phyloP scores from a whole-genome alignment of 176 grass and related monocot genomes.

The Dactylis glomerata region DNA sequence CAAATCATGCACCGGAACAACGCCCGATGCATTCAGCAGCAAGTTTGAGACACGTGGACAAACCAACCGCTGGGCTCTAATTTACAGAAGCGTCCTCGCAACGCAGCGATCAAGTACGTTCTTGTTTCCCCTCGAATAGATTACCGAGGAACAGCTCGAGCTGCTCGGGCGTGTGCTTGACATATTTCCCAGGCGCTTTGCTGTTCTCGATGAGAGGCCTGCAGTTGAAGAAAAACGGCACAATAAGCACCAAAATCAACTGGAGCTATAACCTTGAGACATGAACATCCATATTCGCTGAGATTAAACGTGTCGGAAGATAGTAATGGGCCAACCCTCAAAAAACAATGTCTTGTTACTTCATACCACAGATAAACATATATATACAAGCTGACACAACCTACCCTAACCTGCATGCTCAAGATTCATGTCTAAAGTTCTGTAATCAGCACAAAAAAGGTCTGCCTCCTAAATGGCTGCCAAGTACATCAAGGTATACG shows the following conservation, averaged over 20 bases:
- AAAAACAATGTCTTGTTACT: not conserved
- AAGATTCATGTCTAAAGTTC: not conserved
- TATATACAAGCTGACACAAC: not conserved
- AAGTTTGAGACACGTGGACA: not conserved
- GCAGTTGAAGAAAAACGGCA: not conserved
- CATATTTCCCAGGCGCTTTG: slow-evolving; percentile 74
- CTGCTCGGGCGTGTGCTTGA: slow-evolving; percentile 76
- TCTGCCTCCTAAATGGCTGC: not conserved
- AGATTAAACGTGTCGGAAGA: not conserved
- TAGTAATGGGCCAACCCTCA: not conserved
- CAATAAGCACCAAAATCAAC: not conserved
- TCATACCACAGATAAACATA: not conserved
- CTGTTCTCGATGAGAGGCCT: slow-evolving; percentile 86
- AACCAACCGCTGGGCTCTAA: not conserved
- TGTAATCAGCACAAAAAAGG: not conserved
- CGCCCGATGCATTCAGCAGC: not conserved
- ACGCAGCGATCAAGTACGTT: slow-evolving; percentile 13
- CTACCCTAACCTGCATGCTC: not conserved
- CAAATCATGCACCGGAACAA: slow-evolving; percentile 17
- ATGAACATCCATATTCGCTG: not conserved
- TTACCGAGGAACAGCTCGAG: slow-evolving; percentile 70
- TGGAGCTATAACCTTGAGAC: not conserved
- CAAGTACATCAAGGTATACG: not conserved
- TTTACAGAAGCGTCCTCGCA: not conserved
- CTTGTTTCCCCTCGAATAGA: slow-evolving; percentile 86